These are phyloP conservation scores for Fusarium torreyae DNA, from an alignment of 2,329 filamentous ascomycete genomes.

Conservation along the genomic window DNA sequence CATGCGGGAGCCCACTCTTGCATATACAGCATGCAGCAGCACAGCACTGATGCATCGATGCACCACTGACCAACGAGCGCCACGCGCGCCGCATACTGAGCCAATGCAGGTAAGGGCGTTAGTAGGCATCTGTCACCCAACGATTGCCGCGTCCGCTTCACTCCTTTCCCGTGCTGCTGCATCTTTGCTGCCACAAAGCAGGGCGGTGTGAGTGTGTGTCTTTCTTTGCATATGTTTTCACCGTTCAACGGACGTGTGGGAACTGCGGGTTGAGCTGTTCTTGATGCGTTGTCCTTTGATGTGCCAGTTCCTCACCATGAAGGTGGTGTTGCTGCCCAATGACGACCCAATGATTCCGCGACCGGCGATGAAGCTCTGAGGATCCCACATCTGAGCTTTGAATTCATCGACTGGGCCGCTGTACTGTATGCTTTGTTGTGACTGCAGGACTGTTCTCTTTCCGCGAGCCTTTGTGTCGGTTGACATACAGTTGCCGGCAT, in stretches of 20 bases:
- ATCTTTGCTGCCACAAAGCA: slow-evolving; percentile 38
- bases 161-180: slow-evolving; percentile 45
- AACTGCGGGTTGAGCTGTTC: slow-evolving; percentile 51
- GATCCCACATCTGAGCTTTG: slow-evolving; percentile 1
- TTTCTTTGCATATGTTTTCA: slow-evolving; percentile 42
- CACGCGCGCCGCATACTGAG: slow-evolving; percentile 41
- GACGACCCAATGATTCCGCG: slow-evolving; percentile 47
- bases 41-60: slow-evolving; percentile 46
- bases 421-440: not conserved
- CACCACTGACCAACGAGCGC: slow-evolving; percentile 41
- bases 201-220: slow-evolving; percentile 48
- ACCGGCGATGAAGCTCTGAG: slow-evolving; percentile 26
- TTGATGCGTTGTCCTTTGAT: slow-evolving; percentile 47
- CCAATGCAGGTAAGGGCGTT: slow-evolving; percentile 41
- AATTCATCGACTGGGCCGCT: not conserved
- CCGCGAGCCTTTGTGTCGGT: slow-evolving; percentile 6
- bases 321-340: slow-evolving; percentile 51
- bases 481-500: slow-evolving; percentile 19
- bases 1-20: slow-evolving; percentile 50
- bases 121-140: slow-evolving; percentile 48
- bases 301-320: slow-evolving; percentile 42
- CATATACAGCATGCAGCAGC: slow-evolving; percentile 47
- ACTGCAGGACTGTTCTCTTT: slow-evolving; percentile 3
- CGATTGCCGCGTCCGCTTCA: slow-evolving; percentile 48
- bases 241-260: slow-evolving; percentile 42